These are phyloP conservation scores for Acer negundo DNA, from an alignment of 345 rosid species.

Conservation along the genomic window DNA sequence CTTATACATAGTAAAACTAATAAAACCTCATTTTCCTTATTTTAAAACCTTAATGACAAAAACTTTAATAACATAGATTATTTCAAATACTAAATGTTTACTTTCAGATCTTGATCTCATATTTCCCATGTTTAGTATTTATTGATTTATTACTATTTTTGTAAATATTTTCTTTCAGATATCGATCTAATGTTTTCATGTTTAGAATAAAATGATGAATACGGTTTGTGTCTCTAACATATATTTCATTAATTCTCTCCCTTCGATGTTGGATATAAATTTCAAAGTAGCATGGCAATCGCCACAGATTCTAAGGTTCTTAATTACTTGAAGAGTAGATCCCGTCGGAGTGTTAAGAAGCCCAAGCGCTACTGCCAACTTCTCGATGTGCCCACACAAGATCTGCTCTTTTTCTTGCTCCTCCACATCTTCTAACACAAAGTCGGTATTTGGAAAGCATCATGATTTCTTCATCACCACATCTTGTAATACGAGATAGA, in stretches of 20 bases:
- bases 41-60: too few relatives aligned
- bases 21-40: too few relatives aligned
- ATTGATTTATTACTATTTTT: too few relatives aligned
- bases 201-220: slow-evolving; percentile 42
- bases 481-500: slow-evolving; percentile 35
- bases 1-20: too few relatives aligned
- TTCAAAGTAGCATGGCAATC: slow-evolving; percentile 22
- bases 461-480: slow-evolving; percentile 23
- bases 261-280: slow-evolving; percentile 14
- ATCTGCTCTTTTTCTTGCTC: slow-evolving; percentile 24
- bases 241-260: slow-evolving; percentile 17
- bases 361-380: slow-evolving; percentile 38
- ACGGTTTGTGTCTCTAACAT: slow-evolving; percentile 21
- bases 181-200: too few relatives aligned
- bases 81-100: too few relatives aligned
- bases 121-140: too few relatives aligned
- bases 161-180: too few relatives aligned
- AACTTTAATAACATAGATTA: too few relatives aligned
- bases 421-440: slow-evolving; percentile 18
- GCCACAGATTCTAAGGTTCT: slow-evolving; percentile 46
- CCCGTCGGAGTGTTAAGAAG: slow-evolving; percentile 36
- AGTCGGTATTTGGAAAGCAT: slow-evolving; percentile 6
- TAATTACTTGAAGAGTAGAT: slow-evolving; percentile 34
- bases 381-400: slow-evolving; percentile 43
- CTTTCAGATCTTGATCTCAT: too few relatives aligned